A percentile compares a stretch with the other conserved stretches of the same genome.
phyloP scores from a whole-genome alignment of 257 asterid genomes.

The Fraxinus anomala region DNA sequence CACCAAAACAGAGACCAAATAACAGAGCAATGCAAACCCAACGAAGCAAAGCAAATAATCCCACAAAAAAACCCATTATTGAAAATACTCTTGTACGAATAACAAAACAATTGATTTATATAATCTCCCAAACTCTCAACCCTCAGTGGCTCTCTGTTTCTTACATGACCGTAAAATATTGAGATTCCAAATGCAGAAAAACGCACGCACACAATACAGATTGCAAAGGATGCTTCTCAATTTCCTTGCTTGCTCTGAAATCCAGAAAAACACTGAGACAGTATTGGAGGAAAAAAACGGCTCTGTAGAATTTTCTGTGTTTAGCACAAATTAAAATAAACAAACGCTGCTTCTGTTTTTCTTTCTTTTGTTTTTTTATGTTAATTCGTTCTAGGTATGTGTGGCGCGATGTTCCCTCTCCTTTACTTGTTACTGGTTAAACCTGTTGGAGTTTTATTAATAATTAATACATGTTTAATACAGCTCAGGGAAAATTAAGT shows the following conservation, averaged over 20 bases:
- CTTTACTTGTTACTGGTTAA: conserved; percentile 22
- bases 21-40: conserved; percentile 40
- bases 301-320: not conserved
- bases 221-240: not conserved
- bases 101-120: not conserved
- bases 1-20: conserved; percentile 47
- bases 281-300: not conserved
- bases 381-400: not conserved
- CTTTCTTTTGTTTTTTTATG: not conserved
- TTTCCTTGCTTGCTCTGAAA: not conserved
- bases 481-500: not conserved
- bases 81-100: conserved; percentile 23
- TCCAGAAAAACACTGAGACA: not conserved
- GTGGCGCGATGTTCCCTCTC: conserved; percentile 25
- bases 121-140: not conserved
- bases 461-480: not conserved
- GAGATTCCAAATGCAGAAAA: not conserved
- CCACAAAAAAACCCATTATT: not conserved
- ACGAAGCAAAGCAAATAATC: conserved; percentile 9
- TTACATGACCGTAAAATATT: not conserved
- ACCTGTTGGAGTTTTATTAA: conserved; percentile 2
- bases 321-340: not conserved
- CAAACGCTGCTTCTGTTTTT: not conserved
- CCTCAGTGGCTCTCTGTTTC: not conserved
- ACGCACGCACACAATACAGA: not conserved